phyloP scores from a whole-genome alignment of 257 asterid species.

The Forsythia suspensa region DNA sequence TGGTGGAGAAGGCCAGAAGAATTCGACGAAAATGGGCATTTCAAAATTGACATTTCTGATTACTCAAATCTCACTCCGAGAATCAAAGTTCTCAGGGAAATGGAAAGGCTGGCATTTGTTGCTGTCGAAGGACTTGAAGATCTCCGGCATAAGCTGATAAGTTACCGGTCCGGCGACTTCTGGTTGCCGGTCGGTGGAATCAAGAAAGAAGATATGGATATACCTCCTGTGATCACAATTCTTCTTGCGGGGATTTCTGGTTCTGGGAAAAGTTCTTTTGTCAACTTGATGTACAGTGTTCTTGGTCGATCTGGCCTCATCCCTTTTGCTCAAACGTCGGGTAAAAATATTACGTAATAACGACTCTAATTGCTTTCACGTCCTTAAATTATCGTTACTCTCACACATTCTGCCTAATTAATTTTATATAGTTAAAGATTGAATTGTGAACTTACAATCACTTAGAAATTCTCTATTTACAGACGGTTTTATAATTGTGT shows the following conservation, averaged over 20 bases:
- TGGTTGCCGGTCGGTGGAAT: constrained; percentile 75
- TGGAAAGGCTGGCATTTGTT: constrained; percentile 64
- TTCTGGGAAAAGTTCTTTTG: constrained; percentile 62
- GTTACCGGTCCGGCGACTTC: constrained; percentile 63
- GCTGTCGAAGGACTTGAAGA: constrained; percentile 57
- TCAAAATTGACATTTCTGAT: constrained; percentile 46
- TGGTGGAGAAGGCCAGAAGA: constrained; percentile 66
- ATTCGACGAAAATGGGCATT: constrained; percentile 53
- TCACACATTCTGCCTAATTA: no score
- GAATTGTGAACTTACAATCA: no score
- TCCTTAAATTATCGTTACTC: no score
- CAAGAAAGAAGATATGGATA: constrained; percentile 56
- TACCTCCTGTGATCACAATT: constrained; percentile 46
- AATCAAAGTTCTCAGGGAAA: constrained; percentile 51
- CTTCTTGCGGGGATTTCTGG: constrained; percentile 42
- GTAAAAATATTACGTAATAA: constrained; percentile 16
- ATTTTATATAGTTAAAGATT: no score
- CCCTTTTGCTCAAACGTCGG: constrained; percentile 78
- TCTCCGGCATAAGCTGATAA: constrained; percentile 50
- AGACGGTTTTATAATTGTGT: no score
- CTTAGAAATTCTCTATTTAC: no score
- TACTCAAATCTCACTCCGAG: constrained; percentile 54
- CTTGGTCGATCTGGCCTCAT: constrained; percentile 71
- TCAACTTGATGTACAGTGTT: constrained; percentile 69
- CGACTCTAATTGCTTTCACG: no score